Percentiles rank a stretch among this genome's conserved stretches.
These are phyloP conservation scores for Alternaria consortialis DNA, from an alignment of 2,329 filamentous ascomycete species.

Conservation along the genomic window DNA sequence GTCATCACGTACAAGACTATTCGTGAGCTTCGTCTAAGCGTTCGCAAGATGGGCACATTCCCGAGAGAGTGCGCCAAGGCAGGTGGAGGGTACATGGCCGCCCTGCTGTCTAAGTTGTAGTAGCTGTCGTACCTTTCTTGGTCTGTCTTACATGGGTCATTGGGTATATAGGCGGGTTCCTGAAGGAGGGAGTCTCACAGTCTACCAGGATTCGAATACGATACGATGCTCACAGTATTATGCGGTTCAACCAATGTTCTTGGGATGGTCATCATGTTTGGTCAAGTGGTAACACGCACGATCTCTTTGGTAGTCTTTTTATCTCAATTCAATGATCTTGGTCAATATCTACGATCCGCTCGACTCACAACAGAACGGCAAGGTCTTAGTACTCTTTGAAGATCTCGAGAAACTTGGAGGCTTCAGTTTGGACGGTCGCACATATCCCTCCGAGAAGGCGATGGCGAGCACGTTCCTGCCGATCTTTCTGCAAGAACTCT, in stretches of 20 bases:
- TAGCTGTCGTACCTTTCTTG: constrained; percentile 4
- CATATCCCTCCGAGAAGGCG: background rate
- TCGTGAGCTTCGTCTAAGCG: constrained; percentile 23
- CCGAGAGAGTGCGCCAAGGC: constrained; percentile 33
- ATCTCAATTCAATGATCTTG: background rate
- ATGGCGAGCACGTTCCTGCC: too few species aligned
- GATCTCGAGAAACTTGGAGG: background rate
- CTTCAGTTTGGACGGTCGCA: background rate
- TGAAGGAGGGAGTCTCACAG: background rate
- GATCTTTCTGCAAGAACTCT: too few species aligned
- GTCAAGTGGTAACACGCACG: too few species aligned
- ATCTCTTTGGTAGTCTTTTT: too few species aligned
- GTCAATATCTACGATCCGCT: constrained; percentile 4
- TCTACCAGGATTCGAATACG: background rate
- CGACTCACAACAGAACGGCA: background rate
- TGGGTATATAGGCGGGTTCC: background rate
- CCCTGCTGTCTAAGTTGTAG: constrained; percentile 20
- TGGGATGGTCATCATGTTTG: background rate
- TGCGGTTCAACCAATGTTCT: background rate
- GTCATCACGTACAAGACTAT: constrained; percentile 26
- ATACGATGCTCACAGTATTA: background rate
- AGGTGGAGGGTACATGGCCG: constrained; percentile 31
- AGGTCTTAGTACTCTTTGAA: background rate
- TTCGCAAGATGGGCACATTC: constrained; percentile 25
- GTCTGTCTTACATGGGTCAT: background rate